Evolutionary conservation across 805 yeast genomes (phyloP).

Genomic region (Yamadazyma endophytica): DNA sequence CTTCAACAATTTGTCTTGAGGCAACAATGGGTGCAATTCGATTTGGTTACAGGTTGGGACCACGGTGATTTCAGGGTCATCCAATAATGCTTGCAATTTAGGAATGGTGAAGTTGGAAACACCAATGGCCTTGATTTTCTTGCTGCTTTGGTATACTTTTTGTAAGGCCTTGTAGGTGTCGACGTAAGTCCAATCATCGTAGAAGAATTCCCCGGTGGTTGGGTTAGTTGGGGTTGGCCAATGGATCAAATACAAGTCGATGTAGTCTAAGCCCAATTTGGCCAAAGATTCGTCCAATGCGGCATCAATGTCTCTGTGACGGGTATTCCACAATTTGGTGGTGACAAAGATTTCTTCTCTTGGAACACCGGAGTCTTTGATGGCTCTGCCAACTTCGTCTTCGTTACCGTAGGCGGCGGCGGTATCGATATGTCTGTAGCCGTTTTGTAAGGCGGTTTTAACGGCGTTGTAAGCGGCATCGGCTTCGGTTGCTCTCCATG

Average conservation of each 20-base stretch:
- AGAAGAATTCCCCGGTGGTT: constrained; percentile 19
- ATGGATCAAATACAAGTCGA: constrained; percentile 75
- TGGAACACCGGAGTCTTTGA: constrained; percentile 55
- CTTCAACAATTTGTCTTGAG: constrained; percentile 36
- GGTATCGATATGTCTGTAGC: constrained; percentile 76
- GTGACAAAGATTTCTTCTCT: constrained; percentile 67
- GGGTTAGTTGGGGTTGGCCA: constrained; percentile 54
- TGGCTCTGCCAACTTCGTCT: constrained; percentile 53
- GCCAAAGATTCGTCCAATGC: constrained; percentile 58
- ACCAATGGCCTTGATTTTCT: constrained; percentile 27
- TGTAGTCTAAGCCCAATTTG: constrained; percentile 67
- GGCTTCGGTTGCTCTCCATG: constrained; percentile 58
- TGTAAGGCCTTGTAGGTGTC: constrained; percentile 43
- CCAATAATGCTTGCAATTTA: constrained; percentile 23
- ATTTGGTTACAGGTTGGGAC: constrained; percentile 33
- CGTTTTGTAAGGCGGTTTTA: constrained; percentile 54
- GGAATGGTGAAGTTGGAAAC: constrained; percentile 33
- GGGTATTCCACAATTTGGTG: constrained; percentile 62
- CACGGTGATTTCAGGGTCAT: constrained; percentile 18
- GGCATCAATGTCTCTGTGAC: constrained; percentile 46
- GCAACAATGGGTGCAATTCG: constrained; percentile 34
- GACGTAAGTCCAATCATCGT: constrained; percentile 24
- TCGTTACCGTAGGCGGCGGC: constrained; percentile 71
- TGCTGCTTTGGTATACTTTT: constrained; percentile 48
- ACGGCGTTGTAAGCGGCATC: constrained; percentile 55